Percentiles rank a stretch among this genome's conserved stretches.
Conservation (phyloP, 2,329 filamentous ascomycete species). For the Diaporthe batatas region DNA sequence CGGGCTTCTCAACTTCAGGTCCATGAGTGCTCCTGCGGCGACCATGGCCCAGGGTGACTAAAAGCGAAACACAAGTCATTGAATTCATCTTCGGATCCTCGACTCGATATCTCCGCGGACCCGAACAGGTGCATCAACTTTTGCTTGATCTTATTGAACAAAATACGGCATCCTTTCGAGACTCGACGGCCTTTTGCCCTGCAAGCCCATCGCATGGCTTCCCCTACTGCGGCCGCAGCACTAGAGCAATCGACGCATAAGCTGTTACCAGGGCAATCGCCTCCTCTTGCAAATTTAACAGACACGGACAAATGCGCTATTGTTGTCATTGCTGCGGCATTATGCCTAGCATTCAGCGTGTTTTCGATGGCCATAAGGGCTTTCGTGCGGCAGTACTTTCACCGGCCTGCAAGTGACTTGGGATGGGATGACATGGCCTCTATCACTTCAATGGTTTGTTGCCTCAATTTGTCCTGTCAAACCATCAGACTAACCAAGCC, state of each 20-base stretch:
- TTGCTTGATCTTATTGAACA: neutral
- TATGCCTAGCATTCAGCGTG: conserved; percentile 54
- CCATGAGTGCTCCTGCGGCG: neutral
- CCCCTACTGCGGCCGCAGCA: conserved; percentile 17
- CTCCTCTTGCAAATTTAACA: conserved; percentile 53
- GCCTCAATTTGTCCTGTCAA: neutral
- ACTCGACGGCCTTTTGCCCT: neutral
- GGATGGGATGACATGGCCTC: conserved; percentile 53
- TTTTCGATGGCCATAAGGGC: conserved; percentile 55
- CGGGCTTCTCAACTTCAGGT: conserved; percentile 1
- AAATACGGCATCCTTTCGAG: neutral
- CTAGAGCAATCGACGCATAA: neutral
- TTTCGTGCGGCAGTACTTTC: conserved; percentile 53
- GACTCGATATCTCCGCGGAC: neutral
- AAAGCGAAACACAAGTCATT: conserved; percentile 16
- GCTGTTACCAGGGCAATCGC: conserved; percentile 40
- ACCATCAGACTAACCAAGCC: neutral
- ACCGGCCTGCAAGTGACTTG: conserved; percentile 45
- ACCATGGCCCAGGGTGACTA: neutral
- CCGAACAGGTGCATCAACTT: neutral
- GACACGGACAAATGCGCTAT: conserved; percentile 56
- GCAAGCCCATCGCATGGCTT: conserved; percentile 37
- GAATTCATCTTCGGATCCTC: neutral
- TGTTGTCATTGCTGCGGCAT: conserved; percentile 54
- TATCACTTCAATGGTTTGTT: conserved; percentile 47